Percentiles rank a stretch among this genome's conserved stretches.
phyloP scores from a whole-genome alignment of 805 yeast species.

The Candida qinlingensis region DNA sequence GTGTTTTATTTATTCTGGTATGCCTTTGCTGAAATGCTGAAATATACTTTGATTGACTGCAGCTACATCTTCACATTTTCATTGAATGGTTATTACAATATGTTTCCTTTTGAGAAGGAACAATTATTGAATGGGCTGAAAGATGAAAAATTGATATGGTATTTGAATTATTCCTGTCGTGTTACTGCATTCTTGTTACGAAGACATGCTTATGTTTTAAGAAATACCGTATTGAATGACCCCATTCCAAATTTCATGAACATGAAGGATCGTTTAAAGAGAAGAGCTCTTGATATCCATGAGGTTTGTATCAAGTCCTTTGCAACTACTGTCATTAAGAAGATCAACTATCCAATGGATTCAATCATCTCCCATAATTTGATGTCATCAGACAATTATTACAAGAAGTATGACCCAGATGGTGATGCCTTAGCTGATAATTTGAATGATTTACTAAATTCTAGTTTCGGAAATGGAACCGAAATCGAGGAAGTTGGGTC shows the following conservation, averaged over 20 bases:
- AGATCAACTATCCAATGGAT: constrained; percentile 19
- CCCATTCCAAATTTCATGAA: constrained; percentile 16
- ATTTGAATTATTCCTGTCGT: constrained; percentile 19
- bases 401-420: background rate
- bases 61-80: constrained; percentile 19
- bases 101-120: constrained; percentile 11
- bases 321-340: constrained; percentile 11
- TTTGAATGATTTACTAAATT: background rate
- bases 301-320: constrained; percentile 18
- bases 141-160: constrained; percentile 7
- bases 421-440: background rate
- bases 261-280: constrained; percentile 13
- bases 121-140: constrained; percentile 5
- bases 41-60: constrained; percentile 12
- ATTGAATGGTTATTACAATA: constrained; percentile 18
- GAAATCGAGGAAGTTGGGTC: background rate
- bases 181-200: constrained; percentile 17
- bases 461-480: too few species aligned
- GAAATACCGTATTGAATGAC: constrained; percentile 17
- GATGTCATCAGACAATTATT: constrained; percentile 3
- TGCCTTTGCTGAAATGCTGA: constrained; percentile 13
- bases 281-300: constrained; percentile 18
- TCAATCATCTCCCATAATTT: constrained; percentile 2
- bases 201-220: constrained; percentile 14
- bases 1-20: constrained; percentile 18